phyloP scores from a whole-genome alignment of 2,329 filamentous ascomycete genomes.

The Oidium heveae region DNA sequence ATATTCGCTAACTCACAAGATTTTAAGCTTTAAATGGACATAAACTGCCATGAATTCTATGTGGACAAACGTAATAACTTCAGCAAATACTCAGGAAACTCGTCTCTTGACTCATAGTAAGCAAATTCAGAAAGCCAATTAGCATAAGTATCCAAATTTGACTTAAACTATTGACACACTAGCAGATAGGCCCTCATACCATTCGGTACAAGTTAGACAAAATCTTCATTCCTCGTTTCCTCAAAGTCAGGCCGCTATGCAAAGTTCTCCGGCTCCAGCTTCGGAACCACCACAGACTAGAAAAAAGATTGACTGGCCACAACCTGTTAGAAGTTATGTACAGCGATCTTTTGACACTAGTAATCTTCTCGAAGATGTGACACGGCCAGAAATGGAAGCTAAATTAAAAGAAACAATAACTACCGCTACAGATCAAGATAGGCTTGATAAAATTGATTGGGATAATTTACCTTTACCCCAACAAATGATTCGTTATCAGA shows the following conservation, averaged over 20 bases:
- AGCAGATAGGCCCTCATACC: constrained; percentile 18
- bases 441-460: constrained; percentile 60
- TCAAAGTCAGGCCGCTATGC: constrained; percentile 15
- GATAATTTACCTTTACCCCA: constrained; percentile 62
- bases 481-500: constrained; percentile 39
- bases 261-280: constrained; percentile 10
- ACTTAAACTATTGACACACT: constrained; percentile 10
- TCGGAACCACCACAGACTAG: constrained; percentile 11
- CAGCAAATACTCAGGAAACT: constrained; percentile 17
- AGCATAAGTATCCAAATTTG: not conserved
- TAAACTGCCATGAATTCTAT: constrained; percentile 10
- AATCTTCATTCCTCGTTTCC: constrained; percentile 14
- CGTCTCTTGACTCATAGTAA: constrained; percentile 12
- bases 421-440: constrained; percentile 47
- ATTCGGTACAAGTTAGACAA: constrained; percentile 19
- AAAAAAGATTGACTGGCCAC: constrained; percentile 47
- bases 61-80: constrained; percentile 14
- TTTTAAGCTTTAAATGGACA: too few species aligned
- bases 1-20: too few species aligned
- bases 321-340: constrained; percentile 68
- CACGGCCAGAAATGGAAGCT: constrained; percentile 47
- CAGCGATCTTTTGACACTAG: constrained; percentile 62
- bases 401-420: constrained; percentile 75
- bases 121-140: constrained; percentile 2
- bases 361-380: constrained; percentile 37